These are phyloP conservation scores for Mycena leptocephala DNA, from an alignment of 768 basidiomycete genomes.

Conservation along the genomic window DNA sequence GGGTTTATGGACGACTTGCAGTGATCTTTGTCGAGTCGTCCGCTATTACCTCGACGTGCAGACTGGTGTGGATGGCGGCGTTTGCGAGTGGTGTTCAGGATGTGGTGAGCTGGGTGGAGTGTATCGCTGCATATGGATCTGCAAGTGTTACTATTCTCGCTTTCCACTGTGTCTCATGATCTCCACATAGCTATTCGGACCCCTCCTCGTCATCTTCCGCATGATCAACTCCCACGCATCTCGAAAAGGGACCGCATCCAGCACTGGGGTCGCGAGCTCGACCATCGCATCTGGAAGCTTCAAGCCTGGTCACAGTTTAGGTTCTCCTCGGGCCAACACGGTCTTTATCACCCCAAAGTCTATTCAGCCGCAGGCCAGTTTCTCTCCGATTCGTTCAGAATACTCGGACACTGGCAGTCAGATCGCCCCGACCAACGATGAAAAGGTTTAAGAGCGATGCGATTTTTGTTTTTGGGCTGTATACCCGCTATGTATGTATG, in stretches of 20 bases:
- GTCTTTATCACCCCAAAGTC: slow-evolving; percentile 8
- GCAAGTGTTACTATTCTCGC: not conserved
- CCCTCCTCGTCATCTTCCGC: no score
- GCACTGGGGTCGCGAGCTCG: slow-evolving; percentile 7
- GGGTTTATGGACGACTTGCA: not conserved
- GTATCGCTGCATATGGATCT: slow-evolving; percentile 12
- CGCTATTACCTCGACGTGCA: slow-evolving; percentile 18
- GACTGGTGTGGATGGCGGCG: slow-evolving; percentile 30
- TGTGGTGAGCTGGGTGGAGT: slow-evolving; percentile 22
- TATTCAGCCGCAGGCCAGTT: slow-evolving; percentile 14
- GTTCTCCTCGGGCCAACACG: no score
- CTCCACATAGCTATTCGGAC: not conserved
- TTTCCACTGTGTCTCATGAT: not conserved
- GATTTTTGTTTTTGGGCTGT: not conserved
- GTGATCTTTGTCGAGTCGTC: slow-evolving; percentile 10
- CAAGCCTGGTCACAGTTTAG: not conserved
- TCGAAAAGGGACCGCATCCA: not conserved
- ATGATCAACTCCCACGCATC: no score
- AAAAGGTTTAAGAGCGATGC: slow-evolving; percentile 16
- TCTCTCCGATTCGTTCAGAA: slow-evolving; percentile 16
- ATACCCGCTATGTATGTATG: no score
- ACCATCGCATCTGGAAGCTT: slow-evolving; percentile 6
- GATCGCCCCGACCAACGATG: slow-evolving; percentile 17
- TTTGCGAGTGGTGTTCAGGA: slow-evolving; percentile 21
- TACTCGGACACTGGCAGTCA: slow-evolving; percentile 1